These are phyloP conservation scores for Trichoderma erinaceum DNA, from an alignment of 495 filamentous ascomycete species.

Conservation along the genomic window DNA sequence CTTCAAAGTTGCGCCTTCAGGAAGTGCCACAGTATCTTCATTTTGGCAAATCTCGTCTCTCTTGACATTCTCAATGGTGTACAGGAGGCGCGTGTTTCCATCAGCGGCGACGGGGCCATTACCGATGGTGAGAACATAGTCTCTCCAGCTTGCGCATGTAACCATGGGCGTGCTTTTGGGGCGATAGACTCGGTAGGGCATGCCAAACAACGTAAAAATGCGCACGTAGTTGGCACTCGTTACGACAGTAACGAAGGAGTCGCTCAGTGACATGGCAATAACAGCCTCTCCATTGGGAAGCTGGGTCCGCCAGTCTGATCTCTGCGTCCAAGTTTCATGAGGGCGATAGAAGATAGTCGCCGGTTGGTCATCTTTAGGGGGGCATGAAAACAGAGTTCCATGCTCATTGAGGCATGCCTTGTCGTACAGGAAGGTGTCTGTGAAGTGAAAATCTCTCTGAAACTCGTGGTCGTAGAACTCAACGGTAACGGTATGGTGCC, in stretches of 20 bases:
- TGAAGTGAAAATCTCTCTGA: constrained; percentile 94
- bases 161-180: constrained; percentile 87
- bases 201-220: constrained; percentile 87
- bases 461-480: constrained; percentile 94
- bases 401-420: constrained; percentile 85
- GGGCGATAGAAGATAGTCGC: constrained; percentile 93
- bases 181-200: constrained; percentile 79
- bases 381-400: constrained; percentile 81
- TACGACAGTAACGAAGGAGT: constrained; percentile 81
- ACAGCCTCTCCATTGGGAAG: constrained; percentile 77
- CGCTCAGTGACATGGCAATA: constrained; percentile 81
- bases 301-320: constrained; percentile 83
- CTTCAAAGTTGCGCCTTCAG: constrained; percentile 60
- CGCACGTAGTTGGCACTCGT: constrained; percentile 83
- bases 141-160: constrained; percentile 84
- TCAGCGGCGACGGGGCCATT: constrained; percentile 80
- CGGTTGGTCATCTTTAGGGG: constrained; percentile 57
- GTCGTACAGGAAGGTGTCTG: constrained; percentile 89
- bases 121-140: constrained; percentile 90
- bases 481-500: constrained; percentile 90
- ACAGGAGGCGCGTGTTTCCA: constrained; percentile 67
- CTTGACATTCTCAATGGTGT: constrained; percentile 90
- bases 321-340: constrained; percentile 90
- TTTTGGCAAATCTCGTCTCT: constrained; percentile 87
- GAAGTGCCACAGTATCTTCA: constrained; percentile 82